Conservation (phyloP, 2,329 filamentous ascomycete genomes). For the Aspergillus melleus region DNA sequence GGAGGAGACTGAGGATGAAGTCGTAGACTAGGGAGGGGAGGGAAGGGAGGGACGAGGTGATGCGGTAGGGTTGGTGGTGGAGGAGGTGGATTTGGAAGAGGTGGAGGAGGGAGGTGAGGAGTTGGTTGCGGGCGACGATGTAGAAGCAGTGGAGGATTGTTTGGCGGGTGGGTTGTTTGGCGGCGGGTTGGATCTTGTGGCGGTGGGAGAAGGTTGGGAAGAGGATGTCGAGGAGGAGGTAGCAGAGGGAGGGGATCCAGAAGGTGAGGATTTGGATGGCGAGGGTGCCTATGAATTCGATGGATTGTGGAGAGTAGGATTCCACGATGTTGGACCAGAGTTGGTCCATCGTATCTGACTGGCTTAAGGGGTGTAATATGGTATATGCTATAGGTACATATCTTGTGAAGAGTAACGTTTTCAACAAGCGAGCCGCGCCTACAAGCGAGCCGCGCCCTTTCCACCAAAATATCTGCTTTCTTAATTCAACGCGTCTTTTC, state of each 20-base stretch:
- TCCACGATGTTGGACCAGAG: slow-evolving; percentile 8
- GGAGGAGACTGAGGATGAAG: slow-evolving; percentile 42
- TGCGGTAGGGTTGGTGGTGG: slow-evolving; percentile 36
- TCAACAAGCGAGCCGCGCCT: too few species aligned
- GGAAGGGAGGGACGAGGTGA: slow-evolving; percentile 42
- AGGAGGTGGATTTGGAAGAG: slow-evolving; percentile 18
- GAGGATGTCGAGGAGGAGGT: slow-evolving; percentile 45
- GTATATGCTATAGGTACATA: too few species aligned
- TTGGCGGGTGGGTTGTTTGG: slow-evolving; percentile 48
- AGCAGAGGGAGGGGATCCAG: slow-evolving; percentile 35
- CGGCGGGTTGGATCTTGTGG: slow-evolving; percentile 57
- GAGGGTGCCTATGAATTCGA: slow-evolving; percentile 30
- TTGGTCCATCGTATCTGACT: neutral
- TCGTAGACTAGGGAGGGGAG: slow-evolving; percentile 41
- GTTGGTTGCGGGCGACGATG: slow-evolving; percentile 52
- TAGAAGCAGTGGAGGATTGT: slow-evolving; percentile 49
- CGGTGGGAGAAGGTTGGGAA: slow-evolving; percentile 51
- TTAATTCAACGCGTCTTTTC: too few species aligned
- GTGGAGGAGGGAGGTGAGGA: slow-evolving; percentile 42
- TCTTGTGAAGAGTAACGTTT: too few species aligned
- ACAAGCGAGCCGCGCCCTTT: too few species aligned
- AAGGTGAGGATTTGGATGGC: slow-evolving; percentile 25
- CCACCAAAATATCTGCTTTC: too few species aligned
- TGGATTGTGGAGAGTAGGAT: slow-evolving; percentile 6
- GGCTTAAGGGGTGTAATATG: too few species aligned